These are phyloP conservation scores for Tolypocladium capitatum DNA, from an alignment of 2,329 filamentous ascomycete genomes.

Conservation along the genomic window DNA sequence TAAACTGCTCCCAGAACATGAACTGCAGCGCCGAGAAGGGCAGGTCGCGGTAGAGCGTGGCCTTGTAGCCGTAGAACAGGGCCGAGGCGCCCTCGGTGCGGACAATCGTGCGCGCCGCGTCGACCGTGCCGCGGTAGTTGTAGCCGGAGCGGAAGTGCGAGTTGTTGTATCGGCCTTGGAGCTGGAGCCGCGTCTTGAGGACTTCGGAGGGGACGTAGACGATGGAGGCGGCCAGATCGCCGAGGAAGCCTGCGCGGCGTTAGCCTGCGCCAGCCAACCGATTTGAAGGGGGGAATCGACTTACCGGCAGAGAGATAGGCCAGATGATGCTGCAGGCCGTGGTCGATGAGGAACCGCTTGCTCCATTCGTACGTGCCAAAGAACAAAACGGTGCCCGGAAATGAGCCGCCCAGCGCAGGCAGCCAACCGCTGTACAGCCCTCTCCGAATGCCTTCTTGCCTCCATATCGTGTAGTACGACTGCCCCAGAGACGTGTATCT, in stretches of 20 bases:
- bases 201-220: conserved; percentile 97
- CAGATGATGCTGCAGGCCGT: conserved; percentile 66
- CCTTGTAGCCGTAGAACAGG: conserved; percentile 93
- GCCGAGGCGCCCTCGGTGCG: conserved; percentile 70
- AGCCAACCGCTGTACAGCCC: conserved; percentile 90
- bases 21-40: conserved; percentile 96
- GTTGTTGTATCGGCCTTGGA: conserved; percentile 92
- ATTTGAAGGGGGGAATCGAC: conserved; percentile 3
- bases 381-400: conserved; percentile 86
- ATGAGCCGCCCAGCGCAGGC: conserved; percentile 81
- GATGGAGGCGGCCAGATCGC: conserved; percentile 81
- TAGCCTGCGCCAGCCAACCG: not conserved
- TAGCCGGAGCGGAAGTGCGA: conserved; percentile 88
- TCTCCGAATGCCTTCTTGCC: conserved; percentile 75
- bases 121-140: conserved; percentile 77
- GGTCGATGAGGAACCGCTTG: conserved; percentile 78
- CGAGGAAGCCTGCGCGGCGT: conserved; percentile 57
- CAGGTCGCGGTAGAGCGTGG: conserved; percentile 84
- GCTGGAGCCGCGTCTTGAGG: conserved; percentile 87
- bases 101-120: conserved; percentile 77
- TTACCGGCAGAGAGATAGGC: conserved; percentile 76
- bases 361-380: conserved; percentile 95
- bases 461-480: conserved; percentile 84
- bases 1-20: conserved; percentile 94
- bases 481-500: conserved; percentile 84